These are phyloP conservation scores for Prunus mume DNA, from an alignment of 306 rosid species.

Conservation along the genomic window DNA sequence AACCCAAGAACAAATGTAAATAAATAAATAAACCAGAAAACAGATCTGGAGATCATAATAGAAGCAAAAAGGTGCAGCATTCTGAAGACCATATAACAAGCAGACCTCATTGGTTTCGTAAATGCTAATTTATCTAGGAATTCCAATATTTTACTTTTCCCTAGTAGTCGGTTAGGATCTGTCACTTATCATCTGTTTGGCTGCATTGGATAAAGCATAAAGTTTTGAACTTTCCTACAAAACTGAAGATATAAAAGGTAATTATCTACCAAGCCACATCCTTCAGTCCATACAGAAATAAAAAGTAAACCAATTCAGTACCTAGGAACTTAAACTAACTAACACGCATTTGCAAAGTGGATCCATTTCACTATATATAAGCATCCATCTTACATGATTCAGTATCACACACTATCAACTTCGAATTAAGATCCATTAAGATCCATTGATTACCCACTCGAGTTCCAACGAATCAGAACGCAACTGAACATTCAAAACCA, in stretches of 20 bases:
- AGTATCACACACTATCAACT: not conserved
- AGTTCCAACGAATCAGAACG: conserved; percentile 6
- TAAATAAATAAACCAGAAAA: not conserved
- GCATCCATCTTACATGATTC: not conserved
- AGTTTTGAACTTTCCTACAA: not conserved
- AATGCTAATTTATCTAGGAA: not conserved
- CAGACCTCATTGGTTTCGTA: not conserved
- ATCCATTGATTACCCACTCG: not conserved
- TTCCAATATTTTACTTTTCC: not conserved
- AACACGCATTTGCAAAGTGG: not conserved
- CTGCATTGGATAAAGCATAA: not conserved
- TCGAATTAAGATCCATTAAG: not conserved
- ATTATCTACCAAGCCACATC: not conserved
- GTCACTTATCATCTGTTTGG: not conserved
- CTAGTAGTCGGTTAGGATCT: not conserved
- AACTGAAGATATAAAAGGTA: not conserved
- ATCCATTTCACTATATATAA: not conserved
- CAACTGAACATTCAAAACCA: not conserved
- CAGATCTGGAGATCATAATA: not conserved
- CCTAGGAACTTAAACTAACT: not conserved
- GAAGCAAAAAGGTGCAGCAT: not conserved
- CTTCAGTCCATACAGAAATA: not conserved
- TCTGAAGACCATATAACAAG: not conserved
- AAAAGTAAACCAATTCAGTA: not conserved
- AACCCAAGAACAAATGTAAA: not conserved